Base-by-base conservation (phyloP, 192 early-diverging fungal species). In the Podila clonocystis region DNA sequence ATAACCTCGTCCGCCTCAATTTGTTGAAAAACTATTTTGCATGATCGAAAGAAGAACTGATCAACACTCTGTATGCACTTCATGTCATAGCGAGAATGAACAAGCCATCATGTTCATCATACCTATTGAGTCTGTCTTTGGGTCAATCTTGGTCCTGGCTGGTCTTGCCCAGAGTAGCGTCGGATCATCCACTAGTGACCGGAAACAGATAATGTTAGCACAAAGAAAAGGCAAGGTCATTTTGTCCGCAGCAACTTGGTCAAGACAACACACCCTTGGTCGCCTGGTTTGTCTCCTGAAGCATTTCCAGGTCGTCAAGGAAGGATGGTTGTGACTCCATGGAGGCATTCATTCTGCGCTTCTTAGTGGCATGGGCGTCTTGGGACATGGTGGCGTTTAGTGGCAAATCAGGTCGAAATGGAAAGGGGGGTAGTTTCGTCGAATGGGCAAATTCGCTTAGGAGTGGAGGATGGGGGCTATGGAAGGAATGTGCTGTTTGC, bases 1-100 rank as follows among this genome's bases (percentile, higher is more conserved):
- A 89, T 87, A 79, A 91, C 88, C 41, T 99, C 96, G 71, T 98
- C 96, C 36, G 95, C 87, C 68, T 99, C 98, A 83, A 99, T 92
- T 75, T 99, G 98, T 82, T 98, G 97, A 68, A 99, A 99, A 1
- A 97, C 93, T 89, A 15, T 45, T 12, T 12, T 45, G 89, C 5
- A 73, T 11, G 41, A 58, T 63, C 29, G 33, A 19, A 45, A 28
- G 15, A 7, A 7, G 63, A 19, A 49, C 60, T 19, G 22, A 29
- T 58, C 29, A 49, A 29, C 58, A 7, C 36, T 20, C 49, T 60
- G 55, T 36, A 65, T 41, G 45, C 60, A 2, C 0, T 4, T 45
- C n/a, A 49, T 34, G 5, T 13, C 28, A 8, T 1, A 26, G 22
- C 12, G 4, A 19, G n/a, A 50, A 19, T 2, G 30, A 41, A 28